Base-by-base conservation (phyloP, 1,139 yeast genomes). In the Yamadazyma sp. region DNA sequence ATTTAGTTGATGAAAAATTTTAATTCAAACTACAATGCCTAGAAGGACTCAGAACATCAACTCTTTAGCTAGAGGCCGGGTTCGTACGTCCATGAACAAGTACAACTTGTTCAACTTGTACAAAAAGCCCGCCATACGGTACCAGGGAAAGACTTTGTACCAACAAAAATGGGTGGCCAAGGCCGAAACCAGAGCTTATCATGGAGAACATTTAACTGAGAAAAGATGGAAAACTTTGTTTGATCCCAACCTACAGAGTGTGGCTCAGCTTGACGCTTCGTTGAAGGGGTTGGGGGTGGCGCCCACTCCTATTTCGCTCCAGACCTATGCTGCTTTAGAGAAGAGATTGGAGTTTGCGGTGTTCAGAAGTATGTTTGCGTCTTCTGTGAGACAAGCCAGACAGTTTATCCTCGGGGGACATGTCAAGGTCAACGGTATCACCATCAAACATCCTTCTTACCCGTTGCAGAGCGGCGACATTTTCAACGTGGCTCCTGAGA, bases 141-240 rank as follows among this genome's bases (percentile, higher is more conserved):
- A 71, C 55, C 52, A 71, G 41, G 75, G 80, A 8, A 78, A 76
- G 54, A 77, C 89, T 12, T 65, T 87, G 42, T 92, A 75, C 65
- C 96, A 89, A 64, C 96, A 90, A 62, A 88, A 89, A 65, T 92
- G 96, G 90, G 67, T 74, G 8, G 84, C 97, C 38, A 92, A 94
- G 61, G 84, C 83, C 56, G 97, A 89, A 58, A 83, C 97, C 4
- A 78, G 98, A 65, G 85, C 94, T 1, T 92, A 92, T 61, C 98
- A 92, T 59, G 98, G 98, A 51, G 97, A 92, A 56, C 90, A 86
- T 58, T 64, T 92, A 41, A 85, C 94, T 1, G 98, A 92, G 60
- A 70, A 80, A 20, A 80, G 92, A 56, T 87, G 90, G 80, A 70
- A 80, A 21, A 43, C 47, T 1, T 62, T 78, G 37, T 89, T 89